Evolutionary conservation across 2,329 filamentous ascomycete genomes (phyloP), one percentile per base, ranked within the genome.

Genomic region (Apiospora hydei): DNA sequence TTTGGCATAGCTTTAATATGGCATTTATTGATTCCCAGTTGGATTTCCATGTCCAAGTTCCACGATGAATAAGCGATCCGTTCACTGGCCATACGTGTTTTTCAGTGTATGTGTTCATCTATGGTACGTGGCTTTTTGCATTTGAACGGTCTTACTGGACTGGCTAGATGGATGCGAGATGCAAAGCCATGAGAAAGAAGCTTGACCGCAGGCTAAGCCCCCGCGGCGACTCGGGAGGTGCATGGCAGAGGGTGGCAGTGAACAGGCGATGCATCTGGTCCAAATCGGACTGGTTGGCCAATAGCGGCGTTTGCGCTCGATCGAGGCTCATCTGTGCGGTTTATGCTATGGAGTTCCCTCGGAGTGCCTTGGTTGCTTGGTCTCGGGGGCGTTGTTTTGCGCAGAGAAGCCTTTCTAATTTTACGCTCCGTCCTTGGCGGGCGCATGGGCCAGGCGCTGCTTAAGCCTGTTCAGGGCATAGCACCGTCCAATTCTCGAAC

Each of bases 351-450:
- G 53, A 38, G 30, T 34, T 18, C 53, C 16, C 16, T 7, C 8
- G 16, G 53, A 21, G 16, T 47, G 26, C 21, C 47, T 49, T 38
- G 34, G 3, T 38, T 38, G 5, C 47, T 49, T 51, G n/a, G 49
- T 51, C 47, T 51, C 47, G 47, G 53, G 53, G 30, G 53, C 4
- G 7, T 13, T 34, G 30, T 38, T 38, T 30, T 61, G 53, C 53
- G 53, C 30, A 24, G n/a, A 64, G 57, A 41, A 64, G 57, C 57
- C 21, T 41, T 64, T 64, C 57, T 64, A 41, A 64, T 64, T 64
- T 64, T 41, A 41, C 57, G 34, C 57, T 41, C 11, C 34, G 34
- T 34, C 34, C 57, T 41, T 41, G 57, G 57, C 57, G 21, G 30
- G 34, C 34, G 57, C 57, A n/a, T 41, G 38, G 57, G 57, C 30